phyloP scores from a whole-genome alignment of 441 rosid genomes.

The Populus hybrid region DNA sequence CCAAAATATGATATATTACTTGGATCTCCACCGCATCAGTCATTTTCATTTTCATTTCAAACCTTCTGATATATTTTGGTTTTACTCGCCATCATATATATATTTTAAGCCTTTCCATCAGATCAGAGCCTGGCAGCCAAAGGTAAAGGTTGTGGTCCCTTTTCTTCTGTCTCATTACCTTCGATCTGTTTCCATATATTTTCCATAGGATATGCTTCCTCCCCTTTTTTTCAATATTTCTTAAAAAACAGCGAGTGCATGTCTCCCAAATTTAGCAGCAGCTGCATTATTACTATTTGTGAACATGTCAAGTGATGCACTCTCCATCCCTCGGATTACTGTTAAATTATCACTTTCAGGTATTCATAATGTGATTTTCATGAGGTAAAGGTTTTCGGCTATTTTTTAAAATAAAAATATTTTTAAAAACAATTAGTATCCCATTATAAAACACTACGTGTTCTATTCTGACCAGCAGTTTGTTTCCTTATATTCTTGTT shows the following conservation, averaged over 20 bases:
- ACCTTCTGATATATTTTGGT: not conserved
- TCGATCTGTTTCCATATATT: not conserved
- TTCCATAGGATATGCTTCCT: not conserved
- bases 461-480: too few relatives aligned
- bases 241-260: not conserved
- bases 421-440: too few relatives aligned
- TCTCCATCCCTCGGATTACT: not conserved
- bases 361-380: too few relatives aligned
- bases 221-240: too few relatives aligned
- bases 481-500: too few relatives aligned
- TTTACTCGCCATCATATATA: not conserved
- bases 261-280: not conserved
- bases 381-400: too few relatives aligned
- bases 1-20: not conserved
- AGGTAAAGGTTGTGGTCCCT: not conserved
- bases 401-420: too few relatives aligned
- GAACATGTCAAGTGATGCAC: not conserved
- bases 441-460: too few relatives aligned
- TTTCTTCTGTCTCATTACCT: not conserved
- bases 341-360: too few relatives aligned
- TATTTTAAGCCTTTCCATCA: not conserved
- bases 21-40: not conserved
- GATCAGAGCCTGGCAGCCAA: not conserved
- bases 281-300: too few relatives aligned
- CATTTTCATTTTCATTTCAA: not conserved